A percentile compares a stretch with the other conserved stretches of the same genome.
Conservation (phyloP, 176 grass and related monocot genomes). For the Cenchrus fungigraminus region DNA sequence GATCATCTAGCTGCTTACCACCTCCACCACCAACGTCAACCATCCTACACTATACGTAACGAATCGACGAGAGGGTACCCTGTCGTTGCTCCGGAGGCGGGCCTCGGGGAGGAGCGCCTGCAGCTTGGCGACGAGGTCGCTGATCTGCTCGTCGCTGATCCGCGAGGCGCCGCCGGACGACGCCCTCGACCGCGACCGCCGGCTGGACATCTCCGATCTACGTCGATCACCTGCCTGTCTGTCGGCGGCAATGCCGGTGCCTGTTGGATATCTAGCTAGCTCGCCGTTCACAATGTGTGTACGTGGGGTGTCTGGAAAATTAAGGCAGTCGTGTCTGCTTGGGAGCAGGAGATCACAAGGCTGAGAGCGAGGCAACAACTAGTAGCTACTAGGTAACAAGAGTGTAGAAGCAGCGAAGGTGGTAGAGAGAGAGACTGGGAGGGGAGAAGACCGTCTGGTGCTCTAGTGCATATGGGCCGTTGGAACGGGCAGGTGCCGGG, state of each 20-base stretch:
- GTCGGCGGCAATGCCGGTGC: not conserved
- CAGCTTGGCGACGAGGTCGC: slow-evolving; percentile 68
- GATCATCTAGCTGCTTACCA: not conserved
- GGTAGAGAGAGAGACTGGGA: not conserved
- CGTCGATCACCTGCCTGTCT: too few species aligned
- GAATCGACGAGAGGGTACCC: slow-evolving; percentile 10
- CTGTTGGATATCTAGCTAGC: too few species aligned
- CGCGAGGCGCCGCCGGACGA: slow-evolving; percentile 42
- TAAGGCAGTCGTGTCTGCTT: not conserved
- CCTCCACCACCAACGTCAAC: too few species aligned
- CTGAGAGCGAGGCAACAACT: not conserved
- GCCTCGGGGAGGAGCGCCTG: slow-evolving; percentile 67
- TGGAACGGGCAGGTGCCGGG: not conserved
- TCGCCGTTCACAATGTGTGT: not conserved
- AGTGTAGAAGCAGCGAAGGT: not conserved
- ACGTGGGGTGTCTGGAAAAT: not conserved
- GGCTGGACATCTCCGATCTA: slow-evolving; percentile 48
- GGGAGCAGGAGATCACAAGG: not conserved
- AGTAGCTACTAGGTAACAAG: not conserved
- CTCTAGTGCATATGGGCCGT: not conserved
- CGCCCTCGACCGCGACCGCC: slow-evolving; percentile 62
- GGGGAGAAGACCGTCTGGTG: not conserved
- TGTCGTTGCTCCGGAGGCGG: slow-evolving; percentile 49
- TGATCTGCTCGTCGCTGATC: slow-evolving; percentile 76
- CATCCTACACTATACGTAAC: too few species aligned